Conservation (phyloP, 2,329 filamentous ascomycete genomes). For the Talaromyces sp. region DNA sequence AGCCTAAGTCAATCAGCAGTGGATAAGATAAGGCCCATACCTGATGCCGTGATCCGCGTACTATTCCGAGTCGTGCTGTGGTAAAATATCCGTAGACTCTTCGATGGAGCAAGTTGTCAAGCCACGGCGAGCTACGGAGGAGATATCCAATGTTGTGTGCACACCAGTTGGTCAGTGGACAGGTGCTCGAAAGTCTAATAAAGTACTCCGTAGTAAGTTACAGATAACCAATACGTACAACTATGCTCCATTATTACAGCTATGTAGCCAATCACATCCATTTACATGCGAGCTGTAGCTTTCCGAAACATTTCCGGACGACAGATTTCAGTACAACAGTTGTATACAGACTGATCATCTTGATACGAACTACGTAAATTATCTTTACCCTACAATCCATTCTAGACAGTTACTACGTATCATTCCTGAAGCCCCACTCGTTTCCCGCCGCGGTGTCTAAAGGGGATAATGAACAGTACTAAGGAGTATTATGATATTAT, state of each 20-base stretch:
- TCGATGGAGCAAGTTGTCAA: not conserved
- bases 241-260: not conserved
- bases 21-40: too few species aligned
- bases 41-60: not conserved
- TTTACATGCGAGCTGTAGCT: not conserved
- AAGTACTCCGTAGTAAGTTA: too few species aligned
- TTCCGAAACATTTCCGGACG: slow-evolving; percentile 8
- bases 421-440: slow-evolving; percentile 2
- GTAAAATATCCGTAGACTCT: too few species aligned
- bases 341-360: not conserved
- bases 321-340: not conserved
- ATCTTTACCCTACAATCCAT: not conserved
- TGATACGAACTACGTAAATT: not conserved
- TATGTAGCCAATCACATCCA: not conserved
- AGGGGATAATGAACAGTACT: not conserved
- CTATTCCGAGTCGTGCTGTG: too few species aligned
- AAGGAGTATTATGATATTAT: too few species aligned
- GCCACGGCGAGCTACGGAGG: not conserved
- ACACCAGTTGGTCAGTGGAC: not conserved
- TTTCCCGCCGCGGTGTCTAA: not conserved
- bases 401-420: not conserved
- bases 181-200: slow-evolving; percentile 1
- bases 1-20: too few species aligned
- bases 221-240: not conserved
- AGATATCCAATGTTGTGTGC: not conserved